Evolutionary conservation across 768 basidiomycete genomes (phyloP).

Genomic region (Pulveroboletus sp.): DNA sequence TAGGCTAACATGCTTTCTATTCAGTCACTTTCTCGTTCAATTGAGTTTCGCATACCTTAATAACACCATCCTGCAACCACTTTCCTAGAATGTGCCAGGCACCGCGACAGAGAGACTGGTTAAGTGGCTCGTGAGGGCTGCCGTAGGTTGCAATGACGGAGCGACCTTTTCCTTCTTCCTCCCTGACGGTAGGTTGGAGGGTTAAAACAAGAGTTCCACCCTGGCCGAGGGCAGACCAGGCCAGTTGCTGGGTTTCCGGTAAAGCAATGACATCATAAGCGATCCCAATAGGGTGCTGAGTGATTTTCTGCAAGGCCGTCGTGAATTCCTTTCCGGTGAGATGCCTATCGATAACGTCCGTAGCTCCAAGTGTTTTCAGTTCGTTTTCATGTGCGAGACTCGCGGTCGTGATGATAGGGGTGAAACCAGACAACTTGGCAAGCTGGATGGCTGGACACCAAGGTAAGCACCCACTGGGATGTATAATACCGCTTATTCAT

Average conservation of each 20-base stretch:
- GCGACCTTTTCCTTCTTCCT: slow-evolving; percentile 21
- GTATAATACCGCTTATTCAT: slow-evolving; percentile 1
- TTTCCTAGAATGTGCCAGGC: slow-evolving; percentile 20
- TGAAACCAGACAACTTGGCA: slow-evolving; percentile 38
- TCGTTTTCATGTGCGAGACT: slow-evolving; percentile 27
- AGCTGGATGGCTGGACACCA: slow-evolving; percentile 35
- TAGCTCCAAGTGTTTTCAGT: slow-evolving; percentile 39
- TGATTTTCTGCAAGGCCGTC: slow-evolving; percentile 25
- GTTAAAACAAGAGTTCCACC: slow-evolving; percentile 34
- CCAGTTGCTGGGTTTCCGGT: slow-evolving; percentile 34
- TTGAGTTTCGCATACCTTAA: slow-evolving; percentile 18
- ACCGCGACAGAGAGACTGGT: slow-evolving; percentile 14
- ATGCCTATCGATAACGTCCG: slow-evolving; percentile 37
- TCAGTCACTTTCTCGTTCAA: neutral
- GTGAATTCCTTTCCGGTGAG: slow-evolving; percentile 12
- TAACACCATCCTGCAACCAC: slow-evolving; percentile 25
- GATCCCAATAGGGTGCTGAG: slow-evolving; percentile 14
- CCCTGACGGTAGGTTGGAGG: slow-evolving; percentile 20
- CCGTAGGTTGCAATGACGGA: slow-evolving; percentile 23
- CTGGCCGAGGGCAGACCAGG: slow-evolving; percentile 30
- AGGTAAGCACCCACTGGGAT: slow-evolving; percentile 1
- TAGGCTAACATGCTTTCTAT: slow-evolving; percentile 31
- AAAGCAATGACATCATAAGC: slow-evolving; percentile 33
- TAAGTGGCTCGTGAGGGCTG: slow-evolving; percentile 18
- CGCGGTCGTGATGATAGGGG: slow-evolving; percentile 41